Evolutionary conservation across 2,329 filamentous ascomycete species (phyloP).

Genomic region (Botrytis fabae): DNA sequence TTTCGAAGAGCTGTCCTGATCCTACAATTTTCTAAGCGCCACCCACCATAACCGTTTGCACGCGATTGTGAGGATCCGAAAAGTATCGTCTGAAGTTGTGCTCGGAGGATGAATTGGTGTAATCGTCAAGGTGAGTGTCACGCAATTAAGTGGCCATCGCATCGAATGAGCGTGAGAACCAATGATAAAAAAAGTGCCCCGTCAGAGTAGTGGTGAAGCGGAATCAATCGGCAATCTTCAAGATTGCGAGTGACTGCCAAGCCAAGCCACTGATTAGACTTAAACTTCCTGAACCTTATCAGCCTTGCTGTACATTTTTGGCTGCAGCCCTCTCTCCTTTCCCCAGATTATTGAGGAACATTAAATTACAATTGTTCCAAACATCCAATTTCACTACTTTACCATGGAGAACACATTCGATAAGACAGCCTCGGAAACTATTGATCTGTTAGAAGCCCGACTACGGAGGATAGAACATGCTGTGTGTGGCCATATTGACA

Average conservation of each 20-base stretch:
- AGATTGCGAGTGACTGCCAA: not conserved
- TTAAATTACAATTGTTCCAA: not conserved
- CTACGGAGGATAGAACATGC: slow-evolving; percentile 39
- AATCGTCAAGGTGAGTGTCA: slow-evolving; percentile 1
- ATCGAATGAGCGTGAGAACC: not conserved
- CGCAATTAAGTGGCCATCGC: slow-evolving; percentile 13
- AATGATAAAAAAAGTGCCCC: slow-evolving; percentile 1
- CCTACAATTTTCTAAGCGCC: not conserved
- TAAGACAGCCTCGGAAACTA: slow-evolving; percentile 38
- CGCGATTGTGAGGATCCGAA: not conserved
- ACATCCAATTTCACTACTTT: not conserved
- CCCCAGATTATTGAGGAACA: slow-evolving; percentile 9
- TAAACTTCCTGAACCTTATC: slow-evolving; percentile 1
- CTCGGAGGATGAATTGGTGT: not conserved
- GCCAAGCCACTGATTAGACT: slow-evolving; percentile 10
- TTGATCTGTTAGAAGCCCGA: slow-evolving; percentile 39
- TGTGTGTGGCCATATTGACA: slow-evolving; percentile 32
- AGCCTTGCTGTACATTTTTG: slow-evolving; percentile 10
- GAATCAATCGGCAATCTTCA: not conserved
- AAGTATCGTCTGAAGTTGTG: not conserved
- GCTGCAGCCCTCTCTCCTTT: slow-evolving; percentile 2
- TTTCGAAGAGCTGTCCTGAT: slow-evolving; percentile 15
- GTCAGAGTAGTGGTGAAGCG: not conserved
- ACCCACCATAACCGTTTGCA: slow-evolving; percentile 12
- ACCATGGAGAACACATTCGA: slow-evolving; percentile 39